Conservation (phyloP, 352 stramenopile genomes). For the Blastocystis sp. region DNA sequence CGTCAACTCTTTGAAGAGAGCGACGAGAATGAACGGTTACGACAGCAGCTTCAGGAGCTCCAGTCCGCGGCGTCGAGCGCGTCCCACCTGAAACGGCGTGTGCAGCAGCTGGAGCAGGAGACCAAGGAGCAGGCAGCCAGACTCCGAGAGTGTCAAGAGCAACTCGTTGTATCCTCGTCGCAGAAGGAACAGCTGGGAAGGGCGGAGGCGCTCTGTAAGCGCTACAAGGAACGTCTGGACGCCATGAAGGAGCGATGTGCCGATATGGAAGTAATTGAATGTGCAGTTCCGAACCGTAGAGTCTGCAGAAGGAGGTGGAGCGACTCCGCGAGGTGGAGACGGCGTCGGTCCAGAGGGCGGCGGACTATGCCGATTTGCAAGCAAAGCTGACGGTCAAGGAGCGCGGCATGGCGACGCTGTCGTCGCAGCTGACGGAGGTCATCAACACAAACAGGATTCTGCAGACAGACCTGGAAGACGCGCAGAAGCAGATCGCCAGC, state of each 20-base stretch:
- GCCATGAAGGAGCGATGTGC: background rate
- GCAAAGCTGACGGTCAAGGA: background rate
- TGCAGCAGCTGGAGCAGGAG: background rate
- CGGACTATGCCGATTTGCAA: background rate
- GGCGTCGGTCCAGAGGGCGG: background rate
- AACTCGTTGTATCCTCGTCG: background rate
- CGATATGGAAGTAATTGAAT: background rate
- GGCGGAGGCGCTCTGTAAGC: background rate
- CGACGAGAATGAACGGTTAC: background rate
- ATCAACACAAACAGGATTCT: background rate
- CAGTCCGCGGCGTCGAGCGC: background rate
- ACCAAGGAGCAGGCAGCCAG: background rate
- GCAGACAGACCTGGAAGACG: background rate
- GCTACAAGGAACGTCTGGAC: background rate
- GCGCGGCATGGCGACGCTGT: background rate
- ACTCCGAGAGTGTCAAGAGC: background rate
- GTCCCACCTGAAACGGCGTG: background rate
- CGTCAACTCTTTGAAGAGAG: background rate
- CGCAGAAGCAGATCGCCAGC: background rate
- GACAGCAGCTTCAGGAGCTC: background rate
- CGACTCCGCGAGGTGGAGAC: background rate
- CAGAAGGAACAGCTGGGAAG: background rate
- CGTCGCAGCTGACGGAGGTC: background rate
- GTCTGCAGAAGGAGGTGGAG: background rate
- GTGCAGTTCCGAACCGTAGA: background rate